Base-by-base conservation (phyloP, 768 basidiomycete genomes). In the Amanita exitialis region DNA sequence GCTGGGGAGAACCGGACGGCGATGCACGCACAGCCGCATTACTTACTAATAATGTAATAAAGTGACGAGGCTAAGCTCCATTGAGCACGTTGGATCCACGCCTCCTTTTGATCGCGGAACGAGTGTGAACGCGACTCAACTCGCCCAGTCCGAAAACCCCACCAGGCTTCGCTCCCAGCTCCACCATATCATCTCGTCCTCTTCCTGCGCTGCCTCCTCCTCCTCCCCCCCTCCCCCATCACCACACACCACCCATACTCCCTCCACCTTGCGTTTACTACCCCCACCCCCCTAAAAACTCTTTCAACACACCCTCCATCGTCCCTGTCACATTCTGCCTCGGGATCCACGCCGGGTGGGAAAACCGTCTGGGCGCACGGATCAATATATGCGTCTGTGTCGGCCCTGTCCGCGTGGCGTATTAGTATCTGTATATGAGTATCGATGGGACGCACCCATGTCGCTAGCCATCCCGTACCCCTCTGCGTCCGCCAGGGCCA, bases 151-250 rank as follows among this genome's bases (percentile, higher is more conserved):
- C 21, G 69, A 63, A 55, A 79, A 74, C 2, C 78, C 78, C 10
- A 68, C 66, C 47, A 80, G 59, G 54, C 74, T 76, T 1, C 77
- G 77, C 60, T 80, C 75, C 78, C 78, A 80, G 49, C 69, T 76
- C 78, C 78, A 80, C 78, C 78, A 80, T 41, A 80, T 78, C 75
- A 78, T 72, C 51, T 80, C 77, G 37, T 74, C 72, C 6, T 67
- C 67, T 30, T 64, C 62, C 1, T 54, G 51, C 12, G 35, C 51
- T 15, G 44, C 51, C 10, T 27, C 49, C 5, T 52, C 55, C 21
- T 63, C 46, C 4, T 64, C 68, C 21, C 39, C 51, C 25, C 59
- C 62, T 16, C 64, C 60, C 0, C 67, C 65, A 15, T 7, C 42
- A 10, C 43, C 6, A 18, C 50, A 20, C 8, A 30, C 38, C 3